Base-by-base conservation (phyloP, 2,329 filamentous ascomycete genomes). In the Ascochyta viciae-villosae region DNA sequence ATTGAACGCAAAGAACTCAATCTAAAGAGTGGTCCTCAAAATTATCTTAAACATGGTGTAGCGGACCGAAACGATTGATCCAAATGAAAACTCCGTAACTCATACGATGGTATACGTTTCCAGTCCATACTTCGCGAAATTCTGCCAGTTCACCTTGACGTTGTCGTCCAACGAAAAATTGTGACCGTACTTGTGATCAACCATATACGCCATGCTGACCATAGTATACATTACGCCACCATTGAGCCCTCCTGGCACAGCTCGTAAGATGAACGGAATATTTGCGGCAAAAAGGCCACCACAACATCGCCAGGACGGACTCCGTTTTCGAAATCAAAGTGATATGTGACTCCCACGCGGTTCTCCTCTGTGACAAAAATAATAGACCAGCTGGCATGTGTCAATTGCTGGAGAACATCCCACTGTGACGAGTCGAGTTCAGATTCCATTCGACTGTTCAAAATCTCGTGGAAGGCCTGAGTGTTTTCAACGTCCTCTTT, bases 251-350 rank as follows among this genome's bases (percentile, higher is more conserved):
- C 29, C 19, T 16, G 43, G 31, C 2, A n/a, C 26, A 16, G 37
- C 3, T n/a, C 53, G 43, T 7, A 65, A 40, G 9, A 63, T 40
- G 29, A 63, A 65, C 0, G 62, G 62, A 35, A 61, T 60, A 23
- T 63, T 61, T 10, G 10, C 10, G 12, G 3, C 29, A 31, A 15
- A 31, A 31, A 13, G 29, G 29, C 29, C 29, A 31, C 29, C 4
- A 31, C 27, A 3, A 29, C 29, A 31, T 31, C 29, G 29, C 29
- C 29, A 31, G 29, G 29, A 4, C 29, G 13, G 13, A 31, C 29
- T 31, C 29, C 13, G 3, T 31, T 31, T 4, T 31, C 29, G 12
- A 15, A 5, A 15, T 31, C 29, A 13, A 4, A 12, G 10, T 31
- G 29, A 3, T 13, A 13, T 13, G 29, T 31, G 29, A 31, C 4